Evolutionary conservation across 1,139 yeast species (phyloP).

Genomic region (Blastobotrys aristatus): DNA sequence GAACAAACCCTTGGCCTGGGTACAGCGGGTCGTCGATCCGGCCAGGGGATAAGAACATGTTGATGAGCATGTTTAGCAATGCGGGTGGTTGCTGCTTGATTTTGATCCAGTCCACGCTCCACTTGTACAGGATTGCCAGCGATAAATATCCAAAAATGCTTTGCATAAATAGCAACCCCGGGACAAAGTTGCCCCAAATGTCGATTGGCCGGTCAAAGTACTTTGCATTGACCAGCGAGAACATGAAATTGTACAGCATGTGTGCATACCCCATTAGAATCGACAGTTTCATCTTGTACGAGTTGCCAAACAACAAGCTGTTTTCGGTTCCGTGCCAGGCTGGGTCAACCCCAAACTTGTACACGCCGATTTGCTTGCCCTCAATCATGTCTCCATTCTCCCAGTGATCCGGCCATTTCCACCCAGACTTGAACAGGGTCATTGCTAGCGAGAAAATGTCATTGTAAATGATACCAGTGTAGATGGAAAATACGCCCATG

Average conservation of each 20-base stretch:
- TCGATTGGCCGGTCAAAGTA: slow-evolving; percentile 76
- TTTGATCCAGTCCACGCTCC: slow-evolving; percentile 90
- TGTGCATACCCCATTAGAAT: slow-evolving; percentile 91
- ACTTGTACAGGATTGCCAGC: slow-evolving; percentile 80
- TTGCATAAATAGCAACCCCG: slow-evolving; percentile 92
- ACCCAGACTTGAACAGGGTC: slow-evolving; percentile 80
- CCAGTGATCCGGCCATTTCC: slow-evolving; percentile 85
- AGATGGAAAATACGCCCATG: slow-evolving; percentile 92
- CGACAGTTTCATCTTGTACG: slow-evolving; percentile 94
- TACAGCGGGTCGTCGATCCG: slow-evolving; percentile 75
- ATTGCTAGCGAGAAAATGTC: slow-evolving; percentile 88
- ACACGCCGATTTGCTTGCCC: slow-evolving; percentile 65
- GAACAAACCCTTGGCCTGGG: slow-evolving; percentile 79
- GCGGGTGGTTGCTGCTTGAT: slow-evolving; percentile 82
- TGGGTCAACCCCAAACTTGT: slow-evolving; percentile 83
- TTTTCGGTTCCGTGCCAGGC: slow-evolving; percentile 98
- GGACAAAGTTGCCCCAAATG: slow-evolving; percentile 87
- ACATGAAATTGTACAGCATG: slow-evolving; percentile 85
- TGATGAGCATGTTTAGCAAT: slow-evolving; percentile 85
- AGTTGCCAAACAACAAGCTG: slow-evolving; percentile 80
- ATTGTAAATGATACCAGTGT: slow-evolving; percentile 89
- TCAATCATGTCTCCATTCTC: slow-evolving; percentile 56
- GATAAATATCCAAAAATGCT: slow-evolving; percentile 91
- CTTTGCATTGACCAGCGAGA: slow-evolving; percentile 76
- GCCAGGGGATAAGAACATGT: slow-evolving; percentile 96